Evolutionary conservation across 1,284 basidiomycete genomes (phyloP).

Genomic region (Ustilago hordei): DNA sequence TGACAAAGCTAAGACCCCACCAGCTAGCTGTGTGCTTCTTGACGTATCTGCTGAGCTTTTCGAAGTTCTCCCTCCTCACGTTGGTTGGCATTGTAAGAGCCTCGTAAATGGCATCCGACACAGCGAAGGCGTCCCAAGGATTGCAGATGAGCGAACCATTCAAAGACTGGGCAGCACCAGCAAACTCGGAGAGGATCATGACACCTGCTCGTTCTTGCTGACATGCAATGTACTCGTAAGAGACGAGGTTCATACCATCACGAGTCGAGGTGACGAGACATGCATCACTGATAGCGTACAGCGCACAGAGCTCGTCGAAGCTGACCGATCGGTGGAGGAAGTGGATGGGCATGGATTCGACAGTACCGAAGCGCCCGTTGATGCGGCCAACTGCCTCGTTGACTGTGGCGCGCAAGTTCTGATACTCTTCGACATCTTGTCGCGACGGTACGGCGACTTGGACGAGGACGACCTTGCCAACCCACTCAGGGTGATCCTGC

Average conservation of each 20-base stretch:
- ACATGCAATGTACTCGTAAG: conserved; percentile 97
- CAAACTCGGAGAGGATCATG: conserved; percentile 98
- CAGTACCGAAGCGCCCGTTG: conserved; percentile 97
- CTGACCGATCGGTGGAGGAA: conserved; percentile 87
- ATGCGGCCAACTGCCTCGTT: conserved; percentile 98
- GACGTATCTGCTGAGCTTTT: conserved; percentile 84
- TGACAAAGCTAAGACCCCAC: conserved; percentile 67
- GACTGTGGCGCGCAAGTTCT: conserved; percentile 93
- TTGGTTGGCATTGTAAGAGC: conserved; percentile 89
- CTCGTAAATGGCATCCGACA: conserved; percentile 93
- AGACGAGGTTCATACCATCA: conserved; percentile 99
- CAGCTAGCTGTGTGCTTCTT: conserved; percentile 67
- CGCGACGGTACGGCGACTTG: conserved; percentile 97
- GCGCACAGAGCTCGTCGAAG: conserved; percentile 94
- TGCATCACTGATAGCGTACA: conserved; percentile 96
- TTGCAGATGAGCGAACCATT: conserved; percentile 68
- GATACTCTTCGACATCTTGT: conserved; percentile 99
- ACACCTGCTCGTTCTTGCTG: conserved; percentile 92
- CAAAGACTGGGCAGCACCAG: conserved; percentile 86
- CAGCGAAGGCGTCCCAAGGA: conserved; percentile 78
- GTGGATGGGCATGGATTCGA: conserved; percentile 99
- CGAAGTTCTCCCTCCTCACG: conserved; percentile 86
- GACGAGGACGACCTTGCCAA: conserved; percentile 96
- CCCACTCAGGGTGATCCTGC: conserved; percentile 97
- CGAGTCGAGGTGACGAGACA: conserved; percentile 94